phyloP scores from a whole-genome alignment of 176 grass and related monocot genomes.

The Bonia amplexicaulis region DNA sequence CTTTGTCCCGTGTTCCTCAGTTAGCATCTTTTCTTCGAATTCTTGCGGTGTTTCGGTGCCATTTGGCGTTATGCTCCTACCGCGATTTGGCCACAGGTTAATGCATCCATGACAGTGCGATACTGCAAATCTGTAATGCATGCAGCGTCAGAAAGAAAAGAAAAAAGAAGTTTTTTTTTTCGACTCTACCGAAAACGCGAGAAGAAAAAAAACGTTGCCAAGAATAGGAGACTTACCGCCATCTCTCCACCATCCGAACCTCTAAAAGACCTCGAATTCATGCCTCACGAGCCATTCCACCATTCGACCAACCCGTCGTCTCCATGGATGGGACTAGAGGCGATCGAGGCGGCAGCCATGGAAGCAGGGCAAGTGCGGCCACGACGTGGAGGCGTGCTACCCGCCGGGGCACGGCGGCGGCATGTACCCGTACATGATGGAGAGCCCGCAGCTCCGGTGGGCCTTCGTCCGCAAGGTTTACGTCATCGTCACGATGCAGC shows the following conservation, averaged over 20 bases:
- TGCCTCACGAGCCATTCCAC: neutral
- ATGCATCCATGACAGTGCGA: neutral
- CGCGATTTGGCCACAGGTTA: neutral
- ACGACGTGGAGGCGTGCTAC: constrained; percentile 45
- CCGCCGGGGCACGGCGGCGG: neutral
- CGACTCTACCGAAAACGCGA: neutral
- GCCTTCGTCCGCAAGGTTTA: constrained; percentile 83
- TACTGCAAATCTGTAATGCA: neutral
- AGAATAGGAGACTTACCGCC: neutral
- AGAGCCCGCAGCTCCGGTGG: constrained; percentile 67
- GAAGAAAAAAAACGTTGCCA: neutral
- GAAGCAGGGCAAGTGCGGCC: constrained; percentile 26
- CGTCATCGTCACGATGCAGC: constrained; percentile 48
- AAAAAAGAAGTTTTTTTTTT: no score
- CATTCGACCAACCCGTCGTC: neutral
- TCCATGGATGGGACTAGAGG: neutral
- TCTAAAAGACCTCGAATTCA: neutral
- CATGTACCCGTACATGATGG: constrained; percentile 53
- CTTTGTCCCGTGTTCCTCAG: no score
- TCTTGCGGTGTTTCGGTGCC: neutral
- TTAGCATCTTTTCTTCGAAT: neutral
- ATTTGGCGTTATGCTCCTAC: neutral
- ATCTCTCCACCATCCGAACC: neutral
- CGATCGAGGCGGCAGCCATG: neutral
- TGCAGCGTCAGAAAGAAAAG: neutral